phyloP scores from a whole-genome alignment of 192 early-diverging fungal species.

The Allomyces arbusculus region DNA sequence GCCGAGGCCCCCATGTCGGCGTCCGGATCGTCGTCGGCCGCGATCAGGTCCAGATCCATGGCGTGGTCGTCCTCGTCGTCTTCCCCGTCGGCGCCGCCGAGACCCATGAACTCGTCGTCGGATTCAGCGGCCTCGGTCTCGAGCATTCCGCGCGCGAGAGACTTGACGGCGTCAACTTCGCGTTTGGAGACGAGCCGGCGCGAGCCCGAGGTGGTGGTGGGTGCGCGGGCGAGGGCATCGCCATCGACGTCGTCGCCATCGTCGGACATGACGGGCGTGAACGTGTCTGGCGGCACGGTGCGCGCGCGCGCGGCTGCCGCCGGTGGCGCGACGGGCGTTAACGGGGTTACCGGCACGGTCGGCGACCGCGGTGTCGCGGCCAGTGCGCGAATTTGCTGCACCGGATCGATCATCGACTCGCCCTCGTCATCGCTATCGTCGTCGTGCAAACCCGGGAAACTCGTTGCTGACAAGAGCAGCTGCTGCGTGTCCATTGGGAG shows the following conservation, averaged over 20 bases:
- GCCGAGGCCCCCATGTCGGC: not conserved
- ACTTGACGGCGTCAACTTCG: too few relatives aligned
- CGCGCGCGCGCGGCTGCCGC: too few relatives aligned
- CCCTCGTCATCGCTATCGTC: not conserved
- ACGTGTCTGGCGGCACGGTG: too few relatives aligned
- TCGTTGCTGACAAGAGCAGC: not conserved
- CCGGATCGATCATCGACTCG: not conserved
- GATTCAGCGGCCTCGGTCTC: not conserved
- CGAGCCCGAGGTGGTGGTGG: too few relatives aligned
- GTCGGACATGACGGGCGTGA: too few relatives aligned
- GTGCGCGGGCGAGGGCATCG: too few relatives aligned
- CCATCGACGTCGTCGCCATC: too few relatives aligned
- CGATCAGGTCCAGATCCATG: not conserved
- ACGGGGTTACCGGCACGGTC: too few relatives aligned
- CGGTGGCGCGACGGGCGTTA: too few relatives aligned
- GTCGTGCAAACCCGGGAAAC: not conserved
- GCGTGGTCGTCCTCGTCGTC: not conserved
- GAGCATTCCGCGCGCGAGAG: not conserved
- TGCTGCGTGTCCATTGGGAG: not conserved
- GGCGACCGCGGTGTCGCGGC: too few relatives aligned
- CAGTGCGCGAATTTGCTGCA: too few relatives aligned
- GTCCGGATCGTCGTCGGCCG: not conserved
- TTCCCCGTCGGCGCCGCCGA: not conserved
- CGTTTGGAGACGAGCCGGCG: too few relatives aligned
- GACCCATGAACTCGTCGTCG: not conserved